Base-by-base conservation (phyloP, 805 yeast species). In the Candida sonorensis region DNA sequence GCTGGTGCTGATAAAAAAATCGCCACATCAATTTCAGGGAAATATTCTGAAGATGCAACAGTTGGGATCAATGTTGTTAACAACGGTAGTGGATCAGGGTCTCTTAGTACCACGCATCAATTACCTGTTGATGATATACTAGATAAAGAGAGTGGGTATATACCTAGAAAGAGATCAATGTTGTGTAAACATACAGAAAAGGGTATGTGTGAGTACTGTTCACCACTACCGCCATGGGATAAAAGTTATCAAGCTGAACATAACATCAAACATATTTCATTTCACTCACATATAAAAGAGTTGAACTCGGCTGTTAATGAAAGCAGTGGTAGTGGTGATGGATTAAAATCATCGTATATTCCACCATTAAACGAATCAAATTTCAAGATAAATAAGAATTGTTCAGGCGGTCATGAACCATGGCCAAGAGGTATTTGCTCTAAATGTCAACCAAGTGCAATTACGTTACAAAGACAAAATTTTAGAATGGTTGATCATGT, bases 401-500 rank as follows among this genome's bases (percentile, higher is more conserved):
- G 97, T 53, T 69, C 66, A 0, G 67, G 75, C 26, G 95, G 95
- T 0, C 98, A 90, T 56, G 75, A 79, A 23, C 90, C 95, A 7
- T 92, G 95, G 86, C 97, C 98, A 2, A 69, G 64, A 32, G 96
- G 97, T 1, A 87, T 92, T 44, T 90, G 98, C 51, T 83, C 95
- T 11, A 85, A 87, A 57, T 90, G 98, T 59, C 97, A 90, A 57
- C 97, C 98, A 1, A 78, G 95, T 1, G 92, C 96, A 0, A 85
- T 92, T 38, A 88, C 97, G 0, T 65, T 92, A 40, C 94, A 82
- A 56, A 87, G 78, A 56, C 98, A 92, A 55, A 64, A 69, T 22
- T 92, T 84, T 57, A 72, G 99, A 47, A 85, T 92, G 95, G 96
- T 94, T 18, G 99, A 92, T 55, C 97, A 92, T 60, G 92, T 92